phyloP scores from a whole-genome alignment of 495 filamentous ascomycete genomes.

The Talaromyces wortmannii region DNA sequence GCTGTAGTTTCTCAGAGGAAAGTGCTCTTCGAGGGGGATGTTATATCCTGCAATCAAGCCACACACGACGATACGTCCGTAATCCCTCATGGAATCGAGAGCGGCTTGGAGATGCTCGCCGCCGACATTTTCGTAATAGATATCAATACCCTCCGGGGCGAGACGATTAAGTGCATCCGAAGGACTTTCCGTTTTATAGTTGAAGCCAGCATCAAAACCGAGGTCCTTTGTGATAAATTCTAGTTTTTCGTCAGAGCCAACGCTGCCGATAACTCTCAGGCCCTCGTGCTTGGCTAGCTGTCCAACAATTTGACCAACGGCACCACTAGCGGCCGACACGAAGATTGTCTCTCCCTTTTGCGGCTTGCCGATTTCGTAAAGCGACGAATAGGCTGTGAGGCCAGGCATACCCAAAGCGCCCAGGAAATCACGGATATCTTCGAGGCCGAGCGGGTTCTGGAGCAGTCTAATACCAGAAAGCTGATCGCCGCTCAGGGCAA shows the following conservation, averaged over 20 bases:
- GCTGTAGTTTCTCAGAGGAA: conserved; percentile 62
- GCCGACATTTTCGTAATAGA: conserved; percentile 95
- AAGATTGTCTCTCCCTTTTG: conserved; percentile 88
- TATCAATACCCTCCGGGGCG: conserved; percentile 80
- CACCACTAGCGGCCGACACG: conserved; percentile 73
- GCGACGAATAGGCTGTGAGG: conserved; percentile 71
- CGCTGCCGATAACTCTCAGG: conserved; percentile 73
- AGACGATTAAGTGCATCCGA: conserved; percentile 64
- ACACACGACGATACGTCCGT: conserved; percentile 64
- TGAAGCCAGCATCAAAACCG: conserved; percentile 65
- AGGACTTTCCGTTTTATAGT: conserved; percentile 70
- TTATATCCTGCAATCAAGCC: conserved; percentile 82
- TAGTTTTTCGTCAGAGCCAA: conserved; percentile 61
- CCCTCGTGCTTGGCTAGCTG: conserved; percentile 86
- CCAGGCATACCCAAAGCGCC: conserved; percentile 85
- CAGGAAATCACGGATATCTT: conserved; percentile 46
- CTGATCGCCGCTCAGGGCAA: conserved; percentile 20
- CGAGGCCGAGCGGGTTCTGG: conserved; percentile 37
- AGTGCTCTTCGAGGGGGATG: conserved; percentile 43
- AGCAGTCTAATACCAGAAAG: conserved; percentile 24
- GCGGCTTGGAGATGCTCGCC: conserved; percentile 81
- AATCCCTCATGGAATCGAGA: conserved; percentile 59
- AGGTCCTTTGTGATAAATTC: conserved; percentile 60
- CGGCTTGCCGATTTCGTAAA: conserved; percentile 78
- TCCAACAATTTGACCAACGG: conserved; percentile 79